phyloP scores from a whole-genome alignment of 1,284 basidiomycete species.

The Cryptococcus sp. region DNA sequence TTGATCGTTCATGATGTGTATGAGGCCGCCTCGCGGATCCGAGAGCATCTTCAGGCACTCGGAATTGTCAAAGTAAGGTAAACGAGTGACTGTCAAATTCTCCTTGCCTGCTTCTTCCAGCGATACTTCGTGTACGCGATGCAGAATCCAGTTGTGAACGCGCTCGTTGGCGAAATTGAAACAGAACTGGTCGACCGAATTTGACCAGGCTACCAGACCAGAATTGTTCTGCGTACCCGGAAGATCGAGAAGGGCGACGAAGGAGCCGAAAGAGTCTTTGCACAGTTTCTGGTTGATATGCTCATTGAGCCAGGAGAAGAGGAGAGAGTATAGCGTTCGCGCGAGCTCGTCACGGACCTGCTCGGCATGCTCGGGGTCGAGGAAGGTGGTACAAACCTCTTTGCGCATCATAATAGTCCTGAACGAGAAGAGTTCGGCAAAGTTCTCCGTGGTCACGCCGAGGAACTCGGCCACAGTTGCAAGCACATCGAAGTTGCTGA shows the following conservation, averaged over 20 bases:
- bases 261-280: constrained; percentile 84
- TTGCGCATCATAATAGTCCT: constrained; percentile 89
- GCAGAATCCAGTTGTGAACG: constrained; percentile 80
- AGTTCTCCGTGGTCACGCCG: constrained; percentile 71
- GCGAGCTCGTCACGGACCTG: constrained; percentile 92
- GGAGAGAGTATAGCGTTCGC: constrained; percentile 86
- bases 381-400: constrained; percentile 93
- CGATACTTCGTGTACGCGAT: constrained; percentile 68
- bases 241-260: constrained; percentile 93
- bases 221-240: constrained; percentile 91
- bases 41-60: constrained; percentile 86
- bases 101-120: constrained; percentile 80
- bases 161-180: constrained; percentile 95
- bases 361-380: constrained; percentile 89
- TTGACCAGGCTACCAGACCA: constrained; percentile 63
- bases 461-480: constrained; percentile 86
- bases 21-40: constrained; percentile 83
- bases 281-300: constrained; percentile 92
- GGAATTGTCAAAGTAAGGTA: constrained; percentile 84
- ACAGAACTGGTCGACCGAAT: constrained; percentile 94
- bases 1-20: constrained; percentile 98
- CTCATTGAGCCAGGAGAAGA: constrained; percentile 97
- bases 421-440: constrained; percentile 86
- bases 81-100: constrained; percentile 66
- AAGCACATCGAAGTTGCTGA: constrained; percentile 76